Percentiles rank a stretch among this genome's conserved stretches.
Evolutionary conservation across 2,329 filamentous ascomycete species (phyloP).

Genomic region (Fusarium pseudocircinatum): DNA sequence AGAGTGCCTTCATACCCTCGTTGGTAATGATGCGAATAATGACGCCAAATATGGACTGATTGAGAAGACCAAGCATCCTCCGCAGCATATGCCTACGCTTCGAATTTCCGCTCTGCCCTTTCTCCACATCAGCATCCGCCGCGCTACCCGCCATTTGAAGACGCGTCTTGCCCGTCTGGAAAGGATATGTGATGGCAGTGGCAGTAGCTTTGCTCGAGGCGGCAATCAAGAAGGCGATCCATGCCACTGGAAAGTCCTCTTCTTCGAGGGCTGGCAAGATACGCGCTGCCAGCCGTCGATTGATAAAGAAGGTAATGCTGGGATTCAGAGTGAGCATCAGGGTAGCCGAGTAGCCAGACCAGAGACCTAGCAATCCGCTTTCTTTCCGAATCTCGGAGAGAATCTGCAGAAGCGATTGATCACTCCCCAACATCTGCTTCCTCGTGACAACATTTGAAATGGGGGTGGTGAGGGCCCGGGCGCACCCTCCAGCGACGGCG

Average conservation of each 20-base stretch:
- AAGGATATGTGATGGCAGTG: slow-evolving; percentile 82
- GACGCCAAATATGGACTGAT: slow-evolving; percentile 69
- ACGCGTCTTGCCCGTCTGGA: slow-evolving; percentile 84
- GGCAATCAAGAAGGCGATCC: slow-evolving; percentile 63
- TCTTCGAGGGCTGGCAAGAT: slow-evolving; percentile 62
- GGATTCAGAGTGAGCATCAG: slow-evolving; percentile 86
- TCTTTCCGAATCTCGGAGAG: slow-evolving; percentile 71
- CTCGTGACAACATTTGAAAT: slow-evolving; percentile 84
- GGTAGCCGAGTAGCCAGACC: slow-evolving; percentile 87
- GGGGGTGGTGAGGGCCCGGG: slow-evolving; percentile 81
- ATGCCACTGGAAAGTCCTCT: slow-evolving; percentile 52
- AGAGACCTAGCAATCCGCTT: slow-evolving; percentile 79
- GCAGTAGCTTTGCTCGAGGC: slow-evolving; percentile 83
- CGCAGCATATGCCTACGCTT: slow-evolving; percentile 6
- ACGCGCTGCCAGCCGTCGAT: slow-evolving; percentile 73
- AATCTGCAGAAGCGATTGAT: slow-evolving; percentile 63
- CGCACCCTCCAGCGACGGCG: slow-evolving; percentile 76
- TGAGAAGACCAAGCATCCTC: slow-evolving; percentile 39
- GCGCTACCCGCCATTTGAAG: slow-evolving; percentile 69
- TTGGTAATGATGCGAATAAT: slow-evolving; percentile 66
- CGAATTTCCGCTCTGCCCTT: background rate
- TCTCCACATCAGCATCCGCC: slow-evolving; percentile 11
- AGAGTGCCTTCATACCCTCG: slow-evolving; percentile 76
- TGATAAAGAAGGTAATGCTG: slow-evolving; percentile 84
- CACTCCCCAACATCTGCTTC: slow-evolving; percentile 72